Evolutionary conservation across 2,329 filamentous ascomycete species (phyloP), one percentile per base, ranked within the genome.

Genomic region (Penicillium glabrum): DNA sequence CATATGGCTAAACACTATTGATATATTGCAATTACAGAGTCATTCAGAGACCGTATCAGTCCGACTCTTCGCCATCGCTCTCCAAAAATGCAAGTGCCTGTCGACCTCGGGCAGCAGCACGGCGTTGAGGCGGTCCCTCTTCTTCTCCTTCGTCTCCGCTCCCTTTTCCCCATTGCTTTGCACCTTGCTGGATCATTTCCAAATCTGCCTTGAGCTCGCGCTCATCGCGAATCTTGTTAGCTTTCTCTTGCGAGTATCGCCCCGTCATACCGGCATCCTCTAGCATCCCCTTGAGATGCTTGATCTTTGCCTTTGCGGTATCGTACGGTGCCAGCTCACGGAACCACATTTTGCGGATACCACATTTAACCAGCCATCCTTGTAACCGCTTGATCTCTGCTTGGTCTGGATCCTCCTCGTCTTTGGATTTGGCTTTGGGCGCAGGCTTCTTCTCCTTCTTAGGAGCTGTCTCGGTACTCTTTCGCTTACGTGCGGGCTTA

Each of bases 321-420:
- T 87, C 84, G 67, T 85, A 92, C 53, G 86, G 80, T 72, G 90
- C 90, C 27, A 99, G 82, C 74, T 97, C 91, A 61, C 89, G 86
- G 49, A 84, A 85, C 93, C 95, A 99, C 59, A 97, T 84, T 72
- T 97, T 98, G 52, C 91, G 89, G 54, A 97, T 86, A 29, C 93
- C 93, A 68, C 93, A 99, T 75, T 97, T 96, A 46, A 88, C 77
- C 7, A 99, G 83, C 74, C 93, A 91, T 9, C 86, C 85, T 76
- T 98, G 93, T 3, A 98, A 80, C 48, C 87, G 89, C 74, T 96
- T 98, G 70, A 97, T 89, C 72, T 96, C 90, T 3, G 84, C 86
- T 57, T 91, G 86, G 58, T 92, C 84, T 0, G 88, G 84, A 19
- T 86, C 80, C 9, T 79, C 68, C n/a, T 77, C 67, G 57, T 81